phyloP scores from a whole-genome alignment of 2,329 filamentous ascomycete species.

The Cordyceps militaris region DNA sequence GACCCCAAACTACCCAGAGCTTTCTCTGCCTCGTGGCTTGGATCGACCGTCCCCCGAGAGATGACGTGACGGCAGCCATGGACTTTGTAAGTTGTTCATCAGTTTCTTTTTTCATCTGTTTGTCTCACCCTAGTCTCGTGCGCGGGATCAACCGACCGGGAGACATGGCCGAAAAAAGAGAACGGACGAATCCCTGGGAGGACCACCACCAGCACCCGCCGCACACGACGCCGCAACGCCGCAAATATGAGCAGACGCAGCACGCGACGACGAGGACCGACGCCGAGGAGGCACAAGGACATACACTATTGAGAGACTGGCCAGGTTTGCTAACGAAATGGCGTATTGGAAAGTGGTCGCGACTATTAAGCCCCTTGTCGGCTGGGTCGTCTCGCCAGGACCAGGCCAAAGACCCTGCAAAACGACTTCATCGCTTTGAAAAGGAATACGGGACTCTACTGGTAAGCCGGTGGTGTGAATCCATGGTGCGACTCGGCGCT shows the following conservation, averaged over 20 bases:
- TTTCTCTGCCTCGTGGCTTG: no score
- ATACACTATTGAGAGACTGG: neutral
- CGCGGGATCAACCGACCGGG: neutral
- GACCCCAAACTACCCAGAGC: no score
- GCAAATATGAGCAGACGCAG: neutral
- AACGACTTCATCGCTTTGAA: conserved; percentile 59
- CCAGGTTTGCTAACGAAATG: conserved; percentile 2
- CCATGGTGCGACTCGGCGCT: neutral
- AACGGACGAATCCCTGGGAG: neutral
- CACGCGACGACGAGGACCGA: neutral
- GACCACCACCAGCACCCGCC: neutral
- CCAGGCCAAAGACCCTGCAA: conserved; percentile 54
- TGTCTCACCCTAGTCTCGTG: neutral
- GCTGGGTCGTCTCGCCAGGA: conserved; percentile 50
- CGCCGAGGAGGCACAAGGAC: neutral
- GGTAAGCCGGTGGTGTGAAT: conserved; percentile 29
- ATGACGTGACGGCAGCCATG: conserved; percentile 45
- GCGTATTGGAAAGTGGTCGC: conserved; percentile 49
- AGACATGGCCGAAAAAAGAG: neutral
- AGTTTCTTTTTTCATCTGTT: neutral
- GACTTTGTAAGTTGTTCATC: conserved; percentile 43
- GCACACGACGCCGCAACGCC: neutral
- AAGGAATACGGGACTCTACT: conserved; percentile 58
- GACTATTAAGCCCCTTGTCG: conserved; percentile 57
- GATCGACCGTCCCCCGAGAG: conserved; percentile 24